A percentile compares a stretch with the other conserved stretches of the same genome.
Evolutionary conservation across 805 yeast species (phyloP).

Genomic region (Metschnikowia reukaufii): DNA sequence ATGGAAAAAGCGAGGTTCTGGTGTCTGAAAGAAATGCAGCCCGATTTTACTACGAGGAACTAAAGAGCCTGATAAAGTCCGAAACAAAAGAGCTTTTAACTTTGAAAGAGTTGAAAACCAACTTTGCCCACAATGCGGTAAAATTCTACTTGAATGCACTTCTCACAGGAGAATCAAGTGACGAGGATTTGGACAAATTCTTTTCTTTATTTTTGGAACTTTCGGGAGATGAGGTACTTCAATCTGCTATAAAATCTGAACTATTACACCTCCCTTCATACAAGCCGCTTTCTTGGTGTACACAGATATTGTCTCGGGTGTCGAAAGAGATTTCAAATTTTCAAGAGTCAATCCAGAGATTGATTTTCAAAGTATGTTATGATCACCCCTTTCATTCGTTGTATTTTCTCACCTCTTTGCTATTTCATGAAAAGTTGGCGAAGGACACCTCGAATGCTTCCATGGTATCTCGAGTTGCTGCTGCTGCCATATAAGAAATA

Average conservation of each 20-base stretch:
- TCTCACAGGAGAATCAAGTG: constrained; percentile 39
- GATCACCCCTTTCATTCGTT: constrained; percentile 74
- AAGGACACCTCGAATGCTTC: constrained; percentile 27
- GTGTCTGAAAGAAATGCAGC: constrained; percentile 53
- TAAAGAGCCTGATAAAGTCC: constrained; percentile 46
- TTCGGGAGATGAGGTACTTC: constrained; percentile 45
- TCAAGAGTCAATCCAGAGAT: constrained; percentile 50
- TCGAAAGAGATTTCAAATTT: constrained; percentile 49
- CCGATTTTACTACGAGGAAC: constrained; percentile 48
- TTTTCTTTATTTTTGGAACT: constrained; percentile 82
- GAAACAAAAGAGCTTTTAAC: constrained; percentile 49
- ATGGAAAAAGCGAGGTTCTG: constrained; percentile 39
- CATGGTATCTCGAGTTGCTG: constrained; percentile 48
- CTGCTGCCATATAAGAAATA: constrained; percentile 51
- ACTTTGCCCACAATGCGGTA: constrained; percentile 53
- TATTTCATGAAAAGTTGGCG: constrained; percentile 41
- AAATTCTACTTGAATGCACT: constrained; percentile 59
- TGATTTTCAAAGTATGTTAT: constrained; percentile 48
- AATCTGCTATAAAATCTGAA: constrained; percentile 37
- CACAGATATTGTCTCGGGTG: constrained; percentile 75
- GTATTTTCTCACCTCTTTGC: constrained; percentile 59
- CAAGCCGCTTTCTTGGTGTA: constrained; percentile 76
- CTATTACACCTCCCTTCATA: constrained; percentile 50
- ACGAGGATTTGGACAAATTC: constrained; percentile 67
- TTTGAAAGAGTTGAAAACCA: constrained; percentile 37